Evolutionary conservation across 2,329 filamentous ascomycete genomes (phyloP).

Genomic region (Pochonia chlamydosporia): DNA sequence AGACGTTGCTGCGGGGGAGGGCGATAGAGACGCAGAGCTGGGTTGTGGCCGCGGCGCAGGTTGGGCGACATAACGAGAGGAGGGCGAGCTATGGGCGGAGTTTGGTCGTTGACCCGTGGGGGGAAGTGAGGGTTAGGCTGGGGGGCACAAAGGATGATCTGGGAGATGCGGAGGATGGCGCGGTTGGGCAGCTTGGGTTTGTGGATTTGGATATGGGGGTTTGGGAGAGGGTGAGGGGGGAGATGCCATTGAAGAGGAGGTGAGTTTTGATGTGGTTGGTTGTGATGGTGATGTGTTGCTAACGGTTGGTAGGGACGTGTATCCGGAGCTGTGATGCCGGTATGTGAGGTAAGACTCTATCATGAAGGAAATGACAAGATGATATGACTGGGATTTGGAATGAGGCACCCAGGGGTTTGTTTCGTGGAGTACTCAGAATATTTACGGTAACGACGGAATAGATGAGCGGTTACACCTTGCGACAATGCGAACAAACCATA

Average conservation of each 20-base stretch:
- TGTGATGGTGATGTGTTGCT: neutral
- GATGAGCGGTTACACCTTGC: no score
- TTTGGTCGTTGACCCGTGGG: slow-evolving; percentile 85
- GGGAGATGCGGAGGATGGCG: slow-evolving; percentile 33
- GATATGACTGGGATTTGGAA: no score
- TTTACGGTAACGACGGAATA: no score
- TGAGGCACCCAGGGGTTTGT: no score
- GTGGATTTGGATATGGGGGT: slow-evolving; percentile 47
- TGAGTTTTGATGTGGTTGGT: slow-evolving; percentile 29
- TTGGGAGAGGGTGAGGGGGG: slow-evolving; percentile 40
- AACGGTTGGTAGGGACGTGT: neutral
- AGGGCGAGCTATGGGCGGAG: slow-evolving; percentile 80
- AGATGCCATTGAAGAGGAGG: slow-evolving; percentile 48
- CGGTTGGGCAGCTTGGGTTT: slow-evolving; percentile 43
- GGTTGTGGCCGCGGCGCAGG: slow-evolving; percentile 79
- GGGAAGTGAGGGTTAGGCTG: slow-evolving; percentile 62
- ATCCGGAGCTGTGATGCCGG: neutral
- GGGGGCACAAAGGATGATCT: slow-evolving; percentile 44
- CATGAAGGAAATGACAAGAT: no score
- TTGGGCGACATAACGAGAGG: slow-evolving; percentile 65
- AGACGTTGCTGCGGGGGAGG: slow-evolving; percentile 67
- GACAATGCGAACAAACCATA: no score
- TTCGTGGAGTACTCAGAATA: no score
- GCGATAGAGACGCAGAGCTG: slow-evolving; percentile 88
- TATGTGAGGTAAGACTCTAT: no score